Percentiles rank a stretch among this genome's conserved stretches.
These are phyloP conservation scores for Dipteronia sinensis DNA, from an alignment of 345 rosid species.

Conservation along the genomic window DNA sequence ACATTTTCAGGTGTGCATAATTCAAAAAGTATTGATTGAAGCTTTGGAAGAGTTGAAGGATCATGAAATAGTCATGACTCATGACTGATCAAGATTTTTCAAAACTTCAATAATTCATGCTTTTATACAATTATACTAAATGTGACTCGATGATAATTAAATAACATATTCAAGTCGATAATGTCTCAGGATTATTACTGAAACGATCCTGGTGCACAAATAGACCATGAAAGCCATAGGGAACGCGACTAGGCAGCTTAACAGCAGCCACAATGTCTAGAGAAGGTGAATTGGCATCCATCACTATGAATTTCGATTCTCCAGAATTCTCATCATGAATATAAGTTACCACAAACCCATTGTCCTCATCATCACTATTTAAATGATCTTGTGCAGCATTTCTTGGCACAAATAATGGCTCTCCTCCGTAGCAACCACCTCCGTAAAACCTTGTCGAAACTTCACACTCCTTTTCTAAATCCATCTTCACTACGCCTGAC, in stretches of 20 bases:
- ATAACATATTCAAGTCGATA: no score
- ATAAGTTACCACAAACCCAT: constrained; percentile 26
- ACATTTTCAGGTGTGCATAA: no score
- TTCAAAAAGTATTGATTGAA: no score
- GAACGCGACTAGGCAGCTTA: constrained; percentile 9
- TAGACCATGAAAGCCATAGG: constrained; percentile 22
- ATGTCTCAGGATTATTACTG: no score
- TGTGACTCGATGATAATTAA: no score
- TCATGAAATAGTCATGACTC: no score
- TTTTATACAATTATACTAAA: no score
- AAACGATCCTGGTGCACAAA: not conserved
- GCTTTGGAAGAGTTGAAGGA: no score
- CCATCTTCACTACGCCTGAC: constrained; percentile 30
- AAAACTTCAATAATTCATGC: no score
- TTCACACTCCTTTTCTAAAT: constrained; percentile 23
- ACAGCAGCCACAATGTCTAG: constrained; percentile 13
- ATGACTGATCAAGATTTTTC: no score
- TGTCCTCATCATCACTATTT: constrained; percentile 25
- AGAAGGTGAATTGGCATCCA: constrained; percentile 32
- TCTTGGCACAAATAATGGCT: constrained; percentile 29
- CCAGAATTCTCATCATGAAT: constrained; percentile 23
- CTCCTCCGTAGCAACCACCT: constrained; percentile 30
- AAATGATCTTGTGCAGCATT: not conserved
- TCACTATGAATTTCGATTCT: constrained; percentile 22
- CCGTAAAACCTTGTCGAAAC: constrained; percentile 26